Evolutionary conservation across 768 basidiomycete genomes (phyloP).

Genomic region (Mycena crocata): DNA sequence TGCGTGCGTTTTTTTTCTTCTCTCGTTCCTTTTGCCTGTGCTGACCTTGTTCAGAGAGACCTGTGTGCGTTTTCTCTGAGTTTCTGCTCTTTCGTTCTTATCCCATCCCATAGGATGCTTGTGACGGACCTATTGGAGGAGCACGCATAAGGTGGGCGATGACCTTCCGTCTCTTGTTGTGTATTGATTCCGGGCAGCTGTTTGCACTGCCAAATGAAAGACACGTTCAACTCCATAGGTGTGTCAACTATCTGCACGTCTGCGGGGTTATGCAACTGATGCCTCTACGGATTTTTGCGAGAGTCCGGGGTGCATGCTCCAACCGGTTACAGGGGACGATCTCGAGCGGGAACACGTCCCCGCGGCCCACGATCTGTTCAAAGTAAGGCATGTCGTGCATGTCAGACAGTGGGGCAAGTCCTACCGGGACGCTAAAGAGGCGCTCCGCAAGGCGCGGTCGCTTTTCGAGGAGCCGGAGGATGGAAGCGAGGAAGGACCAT

Average conservation of each 20-base stretch:
- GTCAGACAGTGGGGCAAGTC: conserved; percentile 24
- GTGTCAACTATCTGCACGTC: too few species aligned
- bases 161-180: too few species aligned
- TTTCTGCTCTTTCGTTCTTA: background rate
- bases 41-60: background rate
- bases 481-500: background rate
- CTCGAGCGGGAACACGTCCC: conserved; percentile 20
- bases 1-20: conserved; percentile 30
- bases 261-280: too few species aligned
- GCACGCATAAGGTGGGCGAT: background rate
- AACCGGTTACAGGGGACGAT: conserved; percentile 6
- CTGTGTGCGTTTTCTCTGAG: background rate
- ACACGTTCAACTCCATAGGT: conserved; percentile 22
- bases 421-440: conserved; percentile 20
- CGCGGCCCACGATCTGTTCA: conserved; percentile 14
- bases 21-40: background rate
- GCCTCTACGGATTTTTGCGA: conserved; percentile 16
- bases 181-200: background rate
- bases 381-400: conserved; percentile 16
- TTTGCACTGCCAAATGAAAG: background rate
- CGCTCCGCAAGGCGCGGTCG: conserved; percentile 16
- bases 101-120: background rate
- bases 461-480: conserved; percentile 6
- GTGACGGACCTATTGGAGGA: background rate
- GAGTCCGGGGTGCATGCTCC: background rate